These are phyloP conservation scores for Myxozyma neglecta DNA, from an alignment of 805 yeast species.

Conservation along the genomic window DNA sequence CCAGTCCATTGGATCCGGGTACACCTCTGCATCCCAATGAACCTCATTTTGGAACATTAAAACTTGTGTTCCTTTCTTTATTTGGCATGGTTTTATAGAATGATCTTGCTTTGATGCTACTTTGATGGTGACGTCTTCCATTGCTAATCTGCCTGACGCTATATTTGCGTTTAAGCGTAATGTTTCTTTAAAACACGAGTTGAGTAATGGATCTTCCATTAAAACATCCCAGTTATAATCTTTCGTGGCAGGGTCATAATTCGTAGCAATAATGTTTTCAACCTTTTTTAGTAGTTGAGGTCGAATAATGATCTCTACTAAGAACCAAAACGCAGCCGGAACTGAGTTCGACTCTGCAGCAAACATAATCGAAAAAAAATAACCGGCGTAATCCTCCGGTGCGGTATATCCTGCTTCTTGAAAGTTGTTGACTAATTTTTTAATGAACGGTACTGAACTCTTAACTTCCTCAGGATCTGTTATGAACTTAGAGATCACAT, in stretches of 20 bases:
- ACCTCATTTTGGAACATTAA: constrained; percentile 11
- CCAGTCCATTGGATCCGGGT: constrained; percentile 28
- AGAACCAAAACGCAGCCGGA: constrained; percentile 23
- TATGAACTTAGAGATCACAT: constrained; percentile 12
- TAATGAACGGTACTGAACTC: constrained; percentile 6
- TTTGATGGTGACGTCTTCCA: constrained; percentile 6
- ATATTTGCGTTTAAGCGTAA: constrained; percentile 14
- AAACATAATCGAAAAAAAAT: constrained; percentile 22
- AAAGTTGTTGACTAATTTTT: constrained; percentile 1
- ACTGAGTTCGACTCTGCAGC: constrained; percentile 25
- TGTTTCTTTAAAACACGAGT: constrained; percentile 26
- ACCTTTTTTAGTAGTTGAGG: constrained; percentile 10
- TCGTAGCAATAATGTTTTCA: constrained; percentile 1
- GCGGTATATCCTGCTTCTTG: neutral
- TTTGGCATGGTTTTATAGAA: neutral
- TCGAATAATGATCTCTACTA: constrained; percentile 12
- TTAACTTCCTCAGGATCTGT: constrained; percentile 3
- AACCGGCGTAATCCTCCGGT: constrained; percentile 18
- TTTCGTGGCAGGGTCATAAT: constrained; percentile 13
- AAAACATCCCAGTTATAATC: constrained; percentile 19
- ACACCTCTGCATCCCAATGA: constrained; percentile 27
- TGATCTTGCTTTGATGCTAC: constrained; percentile 6
- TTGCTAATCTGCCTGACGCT: constrained; percentile 15
- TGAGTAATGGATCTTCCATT: constrained; percentile 9
- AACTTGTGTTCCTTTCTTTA: constrained; percentile 7